A percentile compares a stretch with the other conserved stretches of the same genome.
phyloP scores from a whole-genome alignment of 345 rosid genomes.

The Theobroma cacao region DNA sequence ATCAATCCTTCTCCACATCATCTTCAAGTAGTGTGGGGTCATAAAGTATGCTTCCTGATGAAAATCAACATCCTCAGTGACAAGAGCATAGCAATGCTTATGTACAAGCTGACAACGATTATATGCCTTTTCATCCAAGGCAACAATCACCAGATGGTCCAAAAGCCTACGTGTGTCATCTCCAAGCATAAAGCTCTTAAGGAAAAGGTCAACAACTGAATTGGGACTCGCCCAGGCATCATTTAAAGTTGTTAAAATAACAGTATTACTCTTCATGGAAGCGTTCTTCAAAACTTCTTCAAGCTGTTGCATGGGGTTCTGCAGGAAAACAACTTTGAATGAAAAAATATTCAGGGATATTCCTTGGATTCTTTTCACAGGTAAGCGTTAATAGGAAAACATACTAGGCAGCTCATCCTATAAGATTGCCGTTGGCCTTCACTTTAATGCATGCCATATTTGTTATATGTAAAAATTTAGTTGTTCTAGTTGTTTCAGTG shows the following conservation, averaged over 20 bases:
- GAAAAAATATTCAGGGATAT: not conserved
- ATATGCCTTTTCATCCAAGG: constrained; percentile 68
- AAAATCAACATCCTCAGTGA: constrained; percentile 70
- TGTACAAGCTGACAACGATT: constrained; percentile 54
- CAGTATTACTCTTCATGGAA: constrained; percentile 55
- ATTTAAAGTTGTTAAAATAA: constrained; percentile 75
- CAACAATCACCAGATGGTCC: constrained; percentile 71
- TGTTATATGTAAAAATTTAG: not conserved
- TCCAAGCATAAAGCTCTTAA: constrained; percentile 73
- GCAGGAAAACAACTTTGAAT: not conserved
- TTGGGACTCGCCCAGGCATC: constrained; percentile 82
- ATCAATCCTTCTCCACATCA: constrained; percentile 96
- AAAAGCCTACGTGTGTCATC: constrained; percentile 54
- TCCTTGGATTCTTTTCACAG: not conserved
- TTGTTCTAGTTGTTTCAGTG: not conserved
- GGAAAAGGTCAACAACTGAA: constrained; percentile 67
- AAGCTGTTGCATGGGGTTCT: constrained; percentile 39
- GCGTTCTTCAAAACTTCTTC: constrained; percentile 57
- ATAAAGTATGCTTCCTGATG: constrained; percentile 75
- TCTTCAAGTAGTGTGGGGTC: constrained; percentile 71
- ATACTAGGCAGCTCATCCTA: not conserved
- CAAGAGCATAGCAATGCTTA: constrained; percentile 63
- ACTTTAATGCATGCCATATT: no score
- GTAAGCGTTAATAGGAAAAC: not conserved
- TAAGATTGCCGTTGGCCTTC: no score